Evolutionary conservation across 2,329 filamentous ascomycete genomes (phyloP).

Genomic region (Colletotrichum shisoi): DNA sequence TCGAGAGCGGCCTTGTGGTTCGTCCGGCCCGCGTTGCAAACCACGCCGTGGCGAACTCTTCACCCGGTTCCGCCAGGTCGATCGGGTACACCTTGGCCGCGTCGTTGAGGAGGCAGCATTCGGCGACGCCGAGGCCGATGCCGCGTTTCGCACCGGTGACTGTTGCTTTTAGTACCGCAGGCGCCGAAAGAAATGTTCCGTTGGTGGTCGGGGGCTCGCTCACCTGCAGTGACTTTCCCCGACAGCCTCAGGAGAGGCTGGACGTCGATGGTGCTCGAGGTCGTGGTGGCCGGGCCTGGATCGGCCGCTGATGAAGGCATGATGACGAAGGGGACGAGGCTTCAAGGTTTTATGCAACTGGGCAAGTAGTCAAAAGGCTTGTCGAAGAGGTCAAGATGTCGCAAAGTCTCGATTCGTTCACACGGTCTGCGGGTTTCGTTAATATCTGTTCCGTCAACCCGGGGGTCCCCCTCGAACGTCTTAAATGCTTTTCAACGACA

Average conservation of each 20-base stretch:
- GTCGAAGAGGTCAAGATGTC: not conserved
- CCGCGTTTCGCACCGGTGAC: constrained; percentile 56
- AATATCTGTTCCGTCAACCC: not conserved
- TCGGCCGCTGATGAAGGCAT: constrained; percentile 23
- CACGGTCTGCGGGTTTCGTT: not conserved
- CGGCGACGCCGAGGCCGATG: constrained; percentile 58
- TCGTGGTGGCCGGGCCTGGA: not conserved
- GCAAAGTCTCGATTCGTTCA: not conserved
- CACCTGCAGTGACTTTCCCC: constrained; percentile 52
- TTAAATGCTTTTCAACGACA: not conserved
- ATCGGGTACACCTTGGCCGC: constrained; percentile 52
- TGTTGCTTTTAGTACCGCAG: constrained; percentile 20
- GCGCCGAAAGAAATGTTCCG: not conserved
- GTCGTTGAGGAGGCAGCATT: constrained; percentile 56
- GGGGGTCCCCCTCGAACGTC: not conserved
- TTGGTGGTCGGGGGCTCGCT: constrained; percentile 21
- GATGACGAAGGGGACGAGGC: not conserved
- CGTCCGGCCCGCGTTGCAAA: constrained; percentile 60
- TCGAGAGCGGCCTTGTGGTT: constrained; percentile 62
- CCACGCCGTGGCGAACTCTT: constrained; percentile 52
- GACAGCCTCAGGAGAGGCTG: constrained; percentile 44
- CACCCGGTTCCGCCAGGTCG: constrained; percentile 44
- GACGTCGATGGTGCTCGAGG: constrained; percentile 14
- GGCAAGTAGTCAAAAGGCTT: not conserved
- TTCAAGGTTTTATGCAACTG: not conserved